Evolutionary conservation across 805 yeast genomes (phyloP), one percentile per base, ranked within the genome.

Genomic region (Nakazawaea ishiwadae): DNA sequence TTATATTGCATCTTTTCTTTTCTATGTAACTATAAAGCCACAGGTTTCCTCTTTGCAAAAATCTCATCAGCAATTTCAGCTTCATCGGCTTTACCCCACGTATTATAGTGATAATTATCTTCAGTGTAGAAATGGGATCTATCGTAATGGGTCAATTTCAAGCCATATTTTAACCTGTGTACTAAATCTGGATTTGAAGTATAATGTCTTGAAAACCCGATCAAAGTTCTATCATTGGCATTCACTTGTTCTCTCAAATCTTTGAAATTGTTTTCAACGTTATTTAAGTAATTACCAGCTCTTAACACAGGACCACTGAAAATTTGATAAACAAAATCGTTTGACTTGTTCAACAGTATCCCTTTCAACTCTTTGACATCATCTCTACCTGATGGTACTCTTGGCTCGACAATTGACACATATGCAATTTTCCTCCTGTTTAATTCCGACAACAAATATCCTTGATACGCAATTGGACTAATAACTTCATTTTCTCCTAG

Each of bases 281-380:
- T 27, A 35, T 28, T 33, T 4, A 38, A 35, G 23, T 50, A 54
- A 34, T 59, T 59, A 40, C 71, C 73, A 28, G 72, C 66, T 50
- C 71, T 56, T 26, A 73, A 47, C 16, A 73, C 46, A 24, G 54
- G 52, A 39, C 78, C 79, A 45, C 60, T 62, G 74, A 73, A 74
- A 42, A 70, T 58, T n/a, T 63, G 51, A 45, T 58, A 62, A 15
- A 57, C 59, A 42, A 65, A 69, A 12, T 65, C 68, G 46, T 66
- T 67, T 21, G 56, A 47, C 19, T 35, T 28, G 9, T 20, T 19
- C n/a, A n/a, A n/a, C n/a, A n/a, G n/a, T 10, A 17, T 21, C 7
- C 10, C 34, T 4, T 12, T 19, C n/a, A 23, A 12, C 10, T 29
- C 35, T 18, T 28, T 15, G 21, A 26, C 20, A 18, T 31, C 31